phyloP scores from a whole-genome alignment of 2,329 filamentous ascomycete species.

The Ascosphaera apis region DNA sequence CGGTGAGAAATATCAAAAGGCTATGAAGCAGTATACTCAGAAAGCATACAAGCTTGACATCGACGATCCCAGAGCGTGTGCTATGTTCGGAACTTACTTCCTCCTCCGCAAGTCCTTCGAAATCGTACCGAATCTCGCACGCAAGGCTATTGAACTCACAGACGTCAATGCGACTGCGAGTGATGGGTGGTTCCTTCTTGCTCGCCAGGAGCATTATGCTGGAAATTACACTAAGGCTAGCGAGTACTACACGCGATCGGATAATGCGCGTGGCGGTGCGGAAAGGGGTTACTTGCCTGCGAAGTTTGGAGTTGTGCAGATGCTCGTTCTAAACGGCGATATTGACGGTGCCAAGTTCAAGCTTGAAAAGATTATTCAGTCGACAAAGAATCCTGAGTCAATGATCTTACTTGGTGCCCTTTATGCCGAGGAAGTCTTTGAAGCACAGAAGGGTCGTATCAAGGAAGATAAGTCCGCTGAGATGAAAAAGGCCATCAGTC shows the following conservation, averaged over 20 bases:
- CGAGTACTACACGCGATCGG: conserved; percentile 73
- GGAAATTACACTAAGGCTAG: conserved; percentile 52
- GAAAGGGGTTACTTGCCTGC: conserved; percentile 81
- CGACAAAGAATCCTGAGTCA: conserved; percentile 61
- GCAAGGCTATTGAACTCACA: conserved; percentile 84
- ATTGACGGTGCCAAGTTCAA: conserved; percentile 79
- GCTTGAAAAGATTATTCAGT: conserved; percentile 81
- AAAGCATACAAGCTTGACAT: conserved; percentile 88
- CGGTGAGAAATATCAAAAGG: conserved; percentile 63
- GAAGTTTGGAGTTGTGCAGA: conserved; percentile 81
- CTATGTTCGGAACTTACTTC: conserved; percentile 79
- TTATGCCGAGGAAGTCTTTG: conserved; percentile 85
- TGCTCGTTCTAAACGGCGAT: conserved; percentile 65
- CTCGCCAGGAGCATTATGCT: conserved; percentile 69
- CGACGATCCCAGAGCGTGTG: conserved; percentile 68
- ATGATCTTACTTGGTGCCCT: conserved; percentile 81
- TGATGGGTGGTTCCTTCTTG: conserved; percentile 91
- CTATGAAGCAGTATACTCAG: conserved; percentile 85
- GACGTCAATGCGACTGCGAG: conserved; percentile 93
- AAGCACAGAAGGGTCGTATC: conserved; percentile 47
- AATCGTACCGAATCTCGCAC: conserved; percentile 66
- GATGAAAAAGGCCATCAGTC: conserved; percentile 61
- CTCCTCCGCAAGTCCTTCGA: conserved; percentile 56
- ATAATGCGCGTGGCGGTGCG: conserved; percentile 76
- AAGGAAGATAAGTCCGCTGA: conserved; percentile 81